phyloP scores from a whole-genome alignment of 2,329 filamentous ascomycete genomes.

The Leptographium procerum region DNA sequence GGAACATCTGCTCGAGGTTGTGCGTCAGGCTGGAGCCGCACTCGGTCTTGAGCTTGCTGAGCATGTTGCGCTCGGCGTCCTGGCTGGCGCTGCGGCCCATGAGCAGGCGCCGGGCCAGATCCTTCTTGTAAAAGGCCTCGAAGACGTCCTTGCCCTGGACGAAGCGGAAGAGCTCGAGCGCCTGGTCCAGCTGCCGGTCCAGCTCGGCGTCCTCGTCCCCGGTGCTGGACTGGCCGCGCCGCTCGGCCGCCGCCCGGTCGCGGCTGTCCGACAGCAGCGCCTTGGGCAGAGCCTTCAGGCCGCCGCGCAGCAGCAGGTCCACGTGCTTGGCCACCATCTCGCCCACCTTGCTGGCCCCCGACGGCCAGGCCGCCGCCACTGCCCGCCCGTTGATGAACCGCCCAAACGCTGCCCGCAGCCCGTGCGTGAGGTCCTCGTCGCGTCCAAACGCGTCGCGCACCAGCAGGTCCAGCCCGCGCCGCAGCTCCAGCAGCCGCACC shows the following conservation, averaged over 20 bases:
- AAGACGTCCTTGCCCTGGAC: slow-evolving; percentile 97
- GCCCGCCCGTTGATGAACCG: slow-evolving; percentile 80
- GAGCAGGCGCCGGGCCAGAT: slow-evolving; percentile 76
- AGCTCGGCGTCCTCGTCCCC: slow-evolving; percentile 87
- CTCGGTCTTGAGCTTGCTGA: slow-evolving; percentile 80
- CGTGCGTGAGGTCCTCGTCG: slow-evolving; percentile 66
- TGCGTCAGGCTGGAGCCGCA: slow-evolving; percentile 92
- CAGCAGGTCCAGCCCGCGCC: slow-evolving; percentile 65
- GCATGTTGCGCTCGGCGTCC: slow-evolving; percentile 92
- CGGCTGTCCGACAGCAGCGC: slow-evolving; percentile 52
- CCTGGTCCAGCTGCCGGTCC: slow-evolving; percentile 83
- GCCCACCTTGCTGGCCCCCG: slow-evolving; percentile 83
- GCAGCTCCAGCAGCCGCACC: slow-evolving; percentile 66
- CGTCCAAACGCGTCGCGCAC: slow-evolving; percentile 66
- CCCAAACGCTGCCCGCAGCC: slow-evolving; percentile 74
- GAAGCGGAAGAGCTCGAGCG: slow-evolving; percentile 89
- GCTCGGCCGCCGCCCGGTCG: slow-evolving; percentile 46
- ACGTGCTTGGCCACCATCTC: slow-evolving; percentile 99
- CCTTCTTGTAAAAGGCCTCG: slow-evolving; percentile 98
- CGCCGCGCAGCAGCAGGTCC: slow-evolving; percentile 76
- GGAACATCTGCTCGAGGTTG: slow-evolving; percentile 98
- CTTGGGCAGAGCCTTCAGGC: slow-evolving; percentile 69
- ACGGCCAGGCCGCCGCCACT: slow-evolving; percentile 59
- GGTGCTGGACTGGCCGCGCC: slow-evolving; percentile 52
- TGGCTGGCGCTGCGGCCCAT: slow-evolving; percentile 89